A percentile compares a stretch with the other conserved stretches of the same genome.
Evolutionary conservation across 1,139 yeast species (phyloP).

Genomic region (Geotrichum siamense): DNA sequence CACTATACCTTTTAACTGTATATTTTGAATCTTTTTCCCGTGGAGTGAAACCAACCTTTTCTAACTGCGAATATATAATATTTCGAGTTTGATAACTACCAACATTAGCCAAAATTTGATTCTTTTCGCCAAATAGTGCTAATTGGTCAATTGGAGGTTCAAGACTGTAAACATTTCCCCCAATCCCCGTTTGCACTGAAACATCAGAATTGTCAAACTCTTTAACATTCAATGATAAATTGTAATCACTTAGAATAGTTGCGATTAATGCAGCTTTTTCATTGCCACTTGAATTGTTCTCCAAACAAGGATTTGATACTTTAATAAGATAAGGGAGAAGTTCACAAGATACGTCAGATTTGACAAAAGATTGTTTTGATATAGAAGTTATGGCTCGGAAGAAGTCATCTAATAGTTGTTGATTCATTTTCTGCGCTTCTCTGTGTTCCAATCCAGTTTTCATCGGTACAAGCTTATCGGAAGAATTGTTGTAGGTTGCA

Average conservation of each 20-base stretch:
- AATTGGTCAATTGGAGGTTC: slow-evolving; percentile 34
- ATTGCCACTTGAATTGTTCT: slow-evolving; percentile 2
- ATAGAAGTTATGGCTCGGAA: slow-evolving; percentile 19
- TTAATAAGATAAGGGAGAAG: slow-evolving; percentile 13
- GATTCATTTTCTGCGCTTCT: slow-evolving; percentile 21
- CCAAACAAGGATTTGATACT: slow-evolving; percentile 6
- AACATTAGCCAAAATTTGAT: slow-evolving; percentile 23
- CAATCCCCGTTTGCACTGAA: slow-evolving; percentile 6
- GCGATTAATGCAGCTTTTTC: slow-evolving; percentile 3
- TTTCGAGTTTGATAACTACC: slow-evolving; percentile 31
- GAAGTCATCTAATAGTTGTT: slow-evolving; percentile 27
- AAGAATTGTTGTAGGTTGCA: slow-evolving; percentile 47
- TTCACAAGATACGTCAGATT: slow-evolving; percentile 18
- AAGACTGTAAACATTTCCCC: slow-evolving; percentile 21
- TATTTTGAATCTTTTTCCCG: slow-evolving; percentile 18
- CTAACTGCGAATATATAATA: slow-evolving; percentile 23
- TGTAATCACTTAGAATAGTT: slow-evolving; percentile 9
- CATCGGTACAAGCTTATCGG: slow-evolving; percentile 41
- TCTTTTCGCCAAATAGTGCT: slow-evolving; percentile 25
- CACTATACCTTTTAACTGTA: slow-evolving; percentile 9
- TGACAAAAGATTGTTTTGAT: slow-evolving; percentile 24
- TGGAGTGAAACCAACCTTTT: slow-evolving; percentile 7
- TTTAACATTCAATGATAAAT: slow-evolving; percentile 9
- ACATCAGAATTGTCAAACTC: slow-evolving; percentile 1
- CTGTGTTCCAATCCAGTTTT: slow-evolving; percentile 27